phyloP scores from a whole-genome alignment of 371 early-diverging fungal species.

The Actinomucor elegans region DNA sequence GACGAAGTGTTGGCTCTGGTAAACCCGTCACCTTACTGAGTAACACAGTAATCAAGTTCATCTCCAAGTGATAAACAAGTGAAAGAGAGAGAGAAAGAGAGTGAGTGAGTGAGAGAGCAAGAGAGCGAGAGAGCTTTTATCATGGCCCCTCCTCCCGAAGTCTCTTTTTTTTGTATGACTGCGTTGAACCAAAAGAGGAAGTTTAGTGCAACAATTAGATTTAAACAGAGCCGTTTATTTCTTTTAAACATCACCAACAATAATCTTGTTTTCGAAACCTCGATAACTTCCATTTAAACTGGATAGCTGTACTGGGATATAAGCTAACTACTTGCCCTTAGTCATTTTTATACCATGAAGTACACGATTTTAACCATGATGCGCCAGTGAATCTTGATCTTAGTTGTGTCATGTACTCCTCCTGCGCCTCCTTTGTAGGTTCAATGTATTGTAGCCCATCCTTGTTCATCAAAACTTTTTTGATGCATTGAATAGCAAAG shows the following conservation, averaged over 20 bases:
- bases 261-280: background rate
- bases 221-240: background rate
- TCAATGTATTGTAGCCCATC: background rate
- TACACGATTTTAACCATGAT: constrained; percentile 35
- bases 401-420: constrained; percentile 18
- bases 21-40: constrained; percentile 47
- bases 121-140: background rate
- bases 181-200: no score
- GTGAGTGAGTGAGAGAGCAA: constrained; percentile 1
- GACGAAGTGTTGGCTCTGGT: constrained; percentile 59
- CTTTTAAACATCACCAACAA: background rate
- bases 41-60: constrained; percentile 28
- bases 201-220: no score
- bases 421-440: constrained; percentile 19
- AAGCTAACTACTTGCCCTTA: constrained; percentile 17
- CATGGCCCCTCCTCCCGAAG: background rate
- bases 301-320: background rate
- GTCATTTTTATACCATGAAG: constrained; percentile 44
- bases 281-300: constrained; percentile 1
- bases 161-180: background rate
- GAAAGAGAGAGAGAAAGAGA: constrained; percentile 3
- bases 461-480: background rate
- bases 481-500: constrained; percentile 10
- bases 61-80: background rate
- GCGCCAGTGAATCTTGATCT: constrained; percentile 30